Base-by-base conservation (phyloP, 441 rosid genomes). In the Erodium trifolium region DNA sequence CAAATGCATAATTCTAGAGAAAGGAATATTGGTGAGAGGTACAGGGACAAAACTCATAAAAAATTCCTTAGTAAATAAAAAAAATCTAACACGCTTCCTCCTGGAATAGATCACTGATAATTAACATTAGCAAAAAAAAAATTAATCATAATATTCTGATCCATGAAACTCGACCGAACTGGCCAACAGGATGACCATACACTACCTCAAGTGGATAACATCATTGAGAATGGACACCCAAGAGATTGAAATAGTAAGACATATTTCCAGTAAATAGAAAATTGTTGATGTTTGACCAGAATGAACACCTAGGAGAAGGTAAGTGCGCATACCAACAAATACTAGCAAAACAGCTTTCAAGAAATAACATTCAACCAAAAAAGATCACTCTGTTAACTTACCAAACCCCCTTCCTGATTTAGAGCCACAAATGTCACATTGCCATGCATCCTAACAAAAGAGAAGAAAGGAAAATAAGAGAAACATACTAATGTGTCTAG, bases 331-430 rank as follows among this genome's bases (percentile, higher is more conserved):
- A 23, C 27, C 27, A 23, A 23, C 27, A 23, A 53, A 53, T 53
- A 53, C 17, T 2, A 13, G 17, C 13, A 51, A 51, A 3, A 51
- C 10, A 11, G 9, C 27, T 16, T 16, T 0, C 18, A 53, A 16
- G 60, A 53, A 2, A 16, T 16, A 53, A 53, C 18, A 53, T 53
- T 53, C 7, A 14, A 53, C 60, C 60, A 17, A 53, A 11, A n/a
- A 67, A 11, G 27, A 65, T 27, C 29, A 31, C 47, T 71, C 63
- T 62, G 4, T 55, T 72, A 71, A 63, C 88, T 87, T 87, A 95
- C 99, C 99, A 80, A 95, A 95, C 60, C 99, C 99, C 82, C 91
- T 92, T 77, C 99, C 99, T 67, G 98, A 92, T 79, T 89, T 92
- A 45, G 90, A 87, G 18, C 88, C 87, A 73, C 98, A 95, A 68